Evolutionary conservation across 2,329 filamentous ascomycete genomes (phyloP), one percentile per base, ranked within the genome.

Genomic region (Biscogniauxia marginata): DNA sequence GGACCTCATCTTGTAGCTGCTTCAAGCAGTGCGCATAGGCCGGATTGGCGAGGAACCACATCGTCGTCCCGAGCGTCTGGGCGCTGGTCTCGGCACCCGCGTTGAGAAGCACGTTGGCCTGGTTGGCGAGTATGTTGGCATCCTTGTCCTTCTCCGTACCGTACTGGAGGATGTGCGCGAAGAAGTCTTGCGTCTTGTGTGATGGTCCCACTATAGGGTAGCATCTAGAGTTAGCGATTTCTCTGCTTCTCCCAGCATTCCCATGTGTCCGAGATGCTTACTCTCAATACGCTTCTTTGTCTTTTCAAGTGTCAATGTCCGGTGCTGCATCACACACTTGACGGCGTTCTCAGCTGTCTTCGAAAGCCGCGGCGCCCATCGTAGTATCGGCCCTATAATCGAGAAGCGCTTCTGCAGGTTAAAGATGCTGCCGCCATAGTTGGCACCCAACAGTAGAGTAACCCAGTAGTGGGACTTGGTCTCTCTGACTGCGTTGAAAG

Each of bases 41-140:
- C 20, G 57, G 55, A 16, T 46, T n/a, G 11, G 25, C 19, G 5
- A 65, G 52, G 43, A 50, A 57, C 49, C 49, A 64, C 4, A 61
- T 47, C 3, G 49, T 19, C 4, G 55, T 53, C 3, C 54, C 52
- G n/a, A 65, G 58, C 5, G 55, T 53, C 16, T 59, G 60, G 7
- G 62, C 58, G 46, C 54, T 63, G 18, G 63, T 65, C 25, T 64
- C 60, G 46, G 58, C 56, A 39, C 63, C 62, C 1, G 60, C 63
- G 3, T 20, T 55, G 46, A 65, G 34, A 7, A 64, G 50, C 0
- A 61, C 46, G 3, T 18, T 57, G 11, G 54, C 52, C n/a, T 63
- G 57, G 20, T 53, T 25, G 4, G 51, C 51, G 2, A 64, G 49
- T 49, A 59, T 49, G 16, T 49, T 46, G 46, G 57, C 52, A 20